Conservation (phyloP, 1,139 yeast genomes). For the Pichia sp. region DNA sequence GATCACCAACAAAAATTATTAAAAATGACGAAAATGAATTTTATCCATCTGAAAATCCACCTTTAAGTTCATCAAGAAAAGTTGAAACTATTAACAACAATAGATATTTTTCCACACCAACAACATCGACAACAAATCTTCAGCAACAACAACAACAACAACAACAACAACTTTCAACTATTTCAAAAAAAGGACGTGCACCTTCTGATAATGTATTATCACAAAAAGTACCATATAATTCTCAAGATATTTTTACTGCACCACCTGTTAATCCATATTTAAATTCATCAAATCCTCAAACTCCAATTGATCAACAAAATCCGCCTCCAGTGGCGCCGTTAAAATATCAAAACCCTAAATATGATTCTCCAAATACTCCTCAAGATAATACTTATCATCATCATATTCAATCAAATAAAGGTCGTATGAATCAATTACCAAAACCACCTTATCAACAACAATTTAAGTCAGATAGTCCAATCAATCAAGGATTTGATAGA, state of each 20-base stretch:
- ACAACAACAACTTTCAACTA: not conserved
- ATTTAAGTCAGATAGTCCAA: constrained; percentile 7
- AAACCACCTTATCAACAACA: constrained; percentile 3
- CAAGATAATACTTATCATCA: not conserved
- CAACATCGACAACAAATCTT: not conserved
- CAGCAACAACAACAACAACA: no score
- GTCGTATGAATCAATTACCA: not conserved
- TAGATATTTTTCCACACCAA: constrained; percentile 2
- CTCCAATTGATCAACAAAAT: constrained; percentile 17
- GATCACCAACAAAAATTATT: constrained; percentile 9
- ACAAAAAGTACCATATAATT: constrained; percentile 4
- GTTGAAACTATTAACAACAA: not conserved
- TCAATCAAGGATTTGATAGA: not conserved
- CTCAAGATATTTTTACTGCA: constrained; percentile 3
- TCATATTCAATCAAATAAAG: not conserved
- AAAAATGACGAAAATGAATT: not conserved
- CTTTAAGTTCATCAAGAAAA: constrained; percentile 1
- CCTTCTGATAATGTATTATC: constrained; percentile 7
- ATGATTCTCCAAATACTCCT: constrained; percentile 1
- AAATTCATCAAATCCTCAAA: constrained; percentile 9
- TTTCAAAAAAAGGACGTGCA: not conserved
- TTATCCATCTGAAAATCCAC: constrained; percentile 1
- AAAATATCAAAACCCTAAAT: not conserved
- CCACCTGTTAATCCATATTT: constrained; percentile 15
- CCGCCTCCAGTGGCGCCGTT: constrained; percentile 6